Evolutionary conservation across 1,284 basidiomycete genomes (phyloP), one percentile per base, ranked within the genome.

Genomic region (Puccinia coronata): DNA sequence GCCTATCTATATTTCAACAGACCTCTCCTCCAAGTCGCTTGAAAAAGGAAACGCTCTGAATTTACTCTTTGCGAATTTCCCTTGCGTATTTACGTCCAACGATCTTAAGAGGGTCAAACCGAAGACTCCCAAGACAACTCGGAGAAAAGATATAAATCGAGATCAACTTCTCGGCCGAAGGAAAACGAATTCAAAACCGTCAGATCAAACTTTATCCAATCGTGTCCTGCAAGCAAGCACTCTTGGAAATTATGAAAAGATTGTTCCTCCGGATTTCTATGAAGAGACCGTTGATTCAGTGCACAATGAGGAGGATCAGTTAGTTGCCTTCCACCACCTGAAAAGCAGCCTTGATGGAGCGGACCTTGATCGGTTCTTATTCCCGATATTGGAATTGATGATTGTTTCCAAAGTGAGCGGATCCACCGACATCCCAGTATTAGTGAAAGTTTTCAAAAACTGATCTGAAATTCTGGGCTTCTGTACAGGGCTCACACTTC

Each of bases 1-100:
- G 11, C 91, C 91, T 0, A 84, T 93, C 28, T 93, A 90, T 86
- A 88, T 93, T 81, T 90, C 92, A 8, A 93, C 92, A 2, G 92
- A 93, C 84, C 87, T 89, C 18, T 87, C 88, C 0, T 82, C 88
- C 8, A 87, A 92, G 14, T 84, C 84, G 0, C 6, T 70, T 43
- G 11, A n/a, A 28, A 70, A 25, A 4, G 43, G n/a, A 47, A 8
- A 47, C 49, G 67, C 18, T 20, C 18, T 70, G 43, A 51, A 20
- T 8, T 85, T 88, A 1, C 89, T 93, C 83, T 86, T 88, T 41
- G 85, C 83, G 34, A 89, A 89, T 4, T 93, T 93, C 84, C 92
- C 92, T 2, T 93, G 92, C 84, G 86, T 88, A n/a, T 91, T 91
- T 84, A 88, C 89, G 82, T 87, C 93, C 1, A 86, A 86, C 18